A percentile compares a stretch with the other conserved stretches of the same genome.
Conservation (phyloP, 2,329 filamentous ascomycete species). For the Trichoderma sp. region DNA sequence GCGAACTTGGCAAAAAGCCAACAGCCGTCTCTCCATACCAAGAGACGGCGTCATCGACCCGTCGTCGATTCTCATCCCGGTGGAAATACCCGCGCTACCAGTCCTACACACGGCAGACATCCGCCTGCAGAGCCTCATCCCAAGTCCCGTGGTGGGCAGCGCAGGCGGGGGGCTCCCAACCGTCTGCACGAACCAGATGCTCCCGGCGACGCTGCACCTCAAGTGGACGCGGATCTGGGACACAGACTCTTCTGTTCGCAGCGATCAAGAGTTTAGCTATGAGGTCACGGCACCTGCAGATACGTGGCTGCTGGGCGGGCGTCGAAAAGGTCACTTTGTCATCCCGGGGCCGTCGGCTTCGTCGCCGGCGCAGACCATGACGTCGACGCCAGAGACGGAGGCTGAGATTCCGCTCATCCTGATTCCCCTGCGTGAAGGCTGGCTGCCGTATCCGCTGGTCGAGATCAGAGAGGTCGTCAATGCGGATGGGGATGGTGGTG, state of each 20-base stretch:
- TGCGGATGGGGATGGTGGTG: constrained; percentile 26
- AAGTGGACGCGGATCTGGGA: constrained; percentile 65
- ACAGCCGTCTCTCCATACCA: constrained; percentile 31
- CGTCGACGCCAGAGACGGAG: constrained; percentile 50
- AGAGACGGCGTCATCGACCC: constrained; percentile 34
- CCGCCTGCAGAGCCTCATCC: constrained; percentile 44
- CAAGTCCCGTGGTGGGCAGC: constrained; percentile 31
- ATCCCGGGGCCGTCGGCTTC: constrained; percentile 43
- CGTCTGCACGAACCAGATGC: constrained; percentile 61
- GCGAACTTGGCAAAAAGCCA: constrained; percentile 33
- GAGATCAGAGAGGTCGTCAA: constrained; percentile 66
- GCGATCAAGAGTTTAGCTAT: constrained; percentile 73
- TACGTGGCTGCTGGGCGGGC: constrained; percentile 81
- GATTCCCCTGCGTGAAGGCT: constrained; percentile 76
- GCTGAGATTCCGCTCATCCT: constrained; percentile 68
- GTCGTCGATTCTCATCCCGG: constrained; percentile 77
- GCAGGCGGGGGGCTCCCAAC: constrained; percentile 41
- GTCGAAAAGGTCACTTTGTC: constrained; percentile 74
- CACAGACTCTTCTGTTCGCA: constrained; percentile 40
- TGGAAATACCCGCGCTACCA: constrained; percentile 81
- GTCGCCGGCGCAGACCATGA: constrained; percentile 40
- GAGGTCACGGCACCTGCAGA: constrained; percentile 74
- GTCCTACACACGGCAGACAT: constrained; percentile 80
- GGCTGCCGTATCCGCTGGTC: constrained; percentile 72
- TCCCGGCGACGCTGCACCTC: constrained; percentile 61